Conservation (phyloP, 495 filamentous ascomycete species). For the Penicillium maclennaniae region DNA sequence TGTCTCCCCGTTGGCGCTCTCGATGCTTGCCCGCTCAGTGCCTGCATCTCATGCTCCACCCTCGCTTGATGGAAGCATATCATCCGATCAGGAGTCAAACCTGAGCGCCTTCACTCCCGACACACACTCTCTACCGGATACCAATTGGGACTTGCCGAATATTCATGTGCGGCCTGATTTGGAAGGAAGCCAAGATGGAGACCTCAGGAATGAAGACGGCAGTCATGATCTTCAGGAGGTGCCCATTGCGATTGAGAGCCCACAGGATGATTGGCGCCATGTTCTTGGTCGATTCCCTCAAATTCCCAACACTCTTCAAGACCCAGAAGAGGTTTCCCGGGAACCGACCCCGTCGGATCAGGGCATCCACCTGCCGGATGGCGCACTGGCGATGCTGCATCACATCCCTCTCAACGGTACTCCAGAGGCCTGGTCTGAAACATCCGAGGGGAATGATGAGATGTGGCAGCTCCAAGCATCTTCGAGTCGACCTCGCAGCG, state of each 20-base stretch:
- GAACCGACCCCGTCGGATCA: conserved; percentile 50
- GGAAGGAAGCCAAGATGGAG: conserved; percentile 22
- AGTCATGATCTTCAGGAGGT: conserved; percentile 24
- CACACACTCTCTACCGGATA: conserved; percentile 53
- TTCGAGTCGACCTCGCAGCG: conserved; percentile 31
- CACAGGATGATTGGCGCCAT: conserved; percentile 36
- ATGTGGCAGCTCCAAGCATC: conserved; percentile 41
- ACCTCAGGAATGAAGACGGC: conserved; percentile 9
- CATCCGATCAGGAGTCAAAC: conserved; percentile 76
- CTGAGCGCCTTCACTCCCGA: conserved; percentile 81
- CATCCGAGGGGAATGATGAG: conserved; percentile 46
- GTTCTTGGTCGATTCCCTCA: conserved; percentile 37
- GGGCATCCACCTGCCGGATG: conserved; percentile 71
- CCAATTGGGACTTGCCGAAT: conserved; percentile 37
- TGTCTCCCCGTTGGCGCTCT: conserved; percentile 69
- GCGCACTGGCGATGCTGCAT: conserved; percentile 72
- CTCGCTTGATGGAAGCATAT: conserved; percentile 82
- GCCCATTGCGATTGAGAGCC: conserved; percentile 35
- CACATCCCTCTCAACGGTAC: conserved; percentile 61
- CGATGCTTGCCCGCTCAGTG: conserved; percentile 60
- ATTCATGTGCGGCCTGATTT: conserved; percentile 34
- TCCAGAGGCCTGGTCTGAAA: conserved; percentile 42
- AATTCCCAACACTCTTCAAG: conserved; percentile 24
- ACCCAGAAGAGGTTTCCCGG: conserved; percentile 25
- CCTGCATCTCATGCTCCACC: conserved; percentile 76